A percentile compares a stretch with the other conserved stretches of the same genome.
These are phyloP conservation scores for Picea glauca DNA, from an alignment of 75 land plant species.

Conservation along the genomic window DNA sequence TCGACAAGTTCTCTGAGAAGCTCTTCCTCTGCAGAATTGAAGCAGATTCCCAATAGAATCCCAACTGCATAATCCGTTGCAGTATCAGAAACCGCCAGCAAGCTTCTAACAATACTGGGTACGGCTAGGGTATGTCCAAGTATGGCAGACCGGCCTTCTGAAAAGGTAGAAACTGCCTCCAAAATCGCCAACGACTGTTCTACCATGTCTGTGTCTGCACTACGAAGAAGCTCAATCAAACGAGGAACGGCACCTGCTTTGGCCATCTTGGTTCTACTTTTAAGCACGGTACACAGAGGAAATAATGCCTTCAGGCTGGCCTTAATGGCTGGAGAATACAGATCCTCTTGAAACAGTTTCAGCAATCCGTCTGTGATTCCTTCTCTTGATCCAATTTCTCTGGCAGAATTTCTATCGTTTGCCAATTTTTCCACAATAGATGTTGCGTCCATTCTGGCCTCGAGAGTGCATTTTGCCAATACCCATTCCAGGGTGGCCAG, in stretches of 20 bases:
- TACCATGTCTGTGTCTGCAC: conserved; percentile 1
- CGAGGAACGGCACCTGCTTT: conserved; percentile 23
- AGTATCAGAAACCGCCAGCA: conserved; percentile 22
- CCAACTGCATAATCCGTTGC: conserved; percentile 21
- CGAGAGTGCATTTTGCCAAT: neutral
- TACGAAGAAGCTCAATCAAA: conserved; percentile 19
- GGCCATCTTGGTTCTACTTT: neutral
- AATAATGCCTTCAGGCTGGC: neutral
- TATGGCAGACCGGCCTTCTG: conserved; percentile 44
- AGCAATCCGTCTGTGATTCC: neutral
- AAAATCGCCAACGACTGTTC: conserved; percentile 20
- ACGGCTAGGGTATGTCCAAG: conserved; percentile 31
- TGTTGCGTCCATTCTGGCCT: neutral
- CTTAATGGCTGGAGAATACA: neutral
- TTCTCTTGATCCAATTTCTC: neutral
- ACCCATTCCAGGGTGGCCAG: neutral
- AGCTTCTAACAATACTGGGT: conserved; percentile 27
- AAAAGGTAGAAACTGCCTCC: conserved; percentile 36
- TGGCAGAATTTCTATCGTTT: neutral
- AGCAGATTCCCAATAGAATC: conserved; percentile 16
- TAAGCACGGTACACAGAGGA: neutral
- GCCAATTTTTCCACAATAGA: neutral
- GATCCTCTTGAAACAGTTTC: neutral
- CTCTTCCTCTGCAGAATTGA: conserved; percentile 12
- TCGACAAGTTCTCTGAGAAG: conserved; percentile 29